phyloP scores from a whole-genome alignment of 345 rosid species.

The Physaria fendleri region DNA sequence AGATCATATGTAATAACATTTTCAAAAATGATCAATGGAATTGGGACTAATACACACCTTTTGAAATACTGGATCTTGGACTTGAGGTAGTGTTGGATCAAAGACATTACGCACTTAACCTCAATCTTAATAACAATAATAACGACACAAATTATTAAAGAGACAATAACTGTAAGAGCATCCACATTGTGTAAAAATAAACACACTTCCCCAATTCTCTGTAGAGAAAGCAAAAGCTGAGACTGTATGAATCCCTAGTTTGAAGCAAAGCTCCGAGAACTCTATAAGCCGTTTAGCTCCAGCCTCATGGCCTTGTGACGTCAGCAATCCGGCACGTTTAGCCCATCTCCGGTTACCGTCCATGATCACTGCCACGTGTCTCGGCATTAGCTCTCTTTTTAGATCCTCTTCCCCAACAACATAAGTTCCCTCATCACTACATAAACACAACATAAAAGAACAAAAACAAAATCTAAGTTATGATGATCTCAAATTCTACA shows the following conservation, averaged over 20 bases:
- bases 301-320: constrained; percentile 55
- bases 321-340: constrained; percentile 37
- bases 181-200: not conserved
- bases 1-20: not conserved
- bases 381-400: constrained; percentile 47
- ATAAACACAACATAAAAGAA: too few species aligned
- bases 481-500: not conserved
- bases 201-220: constrained; percentile 63
- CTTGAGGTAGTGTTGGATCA: constrained; percentile 38
- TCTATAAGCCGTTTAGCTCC: constrained; percentile 46
- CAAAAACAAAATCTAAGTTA: not conserved
- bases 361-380: constrained; percentile 78
- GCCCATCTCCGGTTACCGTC: constrained; percentile 82
- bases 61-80: constrained; percentile 32
- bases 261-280: constrained; percentile 35
- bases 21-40: not conserved
- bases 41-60: constrained; percentile 29
- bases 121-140: constrained; percentile 41
- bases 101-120: constrained; percentile 49
- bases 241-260: constrained; percentile 52
- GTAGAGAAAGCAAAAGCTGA: constrained; percentile 71
- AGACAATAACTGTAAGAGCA: not conserved
- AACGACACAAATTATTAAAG: not conserved
- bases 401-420: constrained; percentile 1
- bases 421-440: not conserved